Conservation (phyloP, 495 filamentous ascomycete genomes). For the Tuber magnatum region DNA sequence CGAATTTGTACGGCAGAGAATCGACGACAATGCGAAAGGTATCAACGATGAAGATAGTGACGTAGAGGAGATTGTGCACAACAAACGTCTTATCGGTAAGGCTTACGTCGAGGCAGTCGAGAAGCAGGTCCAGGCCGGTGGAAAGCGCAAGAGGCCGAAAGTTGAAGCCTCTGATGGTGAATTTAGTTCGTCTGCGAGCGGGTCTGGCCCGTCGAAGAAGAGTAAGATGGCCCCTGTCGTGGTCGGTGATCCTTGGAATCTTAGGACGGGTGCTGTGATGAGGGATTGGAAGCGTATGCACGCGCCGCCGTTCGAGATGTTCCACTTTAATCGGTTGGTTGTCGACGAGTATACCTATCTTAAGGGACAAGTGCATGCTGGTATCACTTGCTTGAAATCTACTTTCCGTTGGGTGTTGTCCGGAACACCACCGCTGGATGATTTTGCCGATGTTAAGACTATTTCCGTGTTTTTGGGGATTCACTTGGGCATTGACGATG, state of each 20-base stretch:
- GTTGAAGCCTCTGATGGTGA: constrained; percentile 26
- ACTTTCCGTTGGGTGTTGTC: constrained; percentile 59
- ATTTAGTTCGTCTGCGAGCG: constrained; percentile 17
- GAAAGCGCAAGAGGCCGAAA: constrained; percentile 30
- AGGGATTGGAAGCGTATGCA: constrained; percentile 35
- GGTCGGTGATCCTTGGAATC: constrained; percentile 35
- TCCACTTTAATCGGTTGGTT: constrained; percentile 55
- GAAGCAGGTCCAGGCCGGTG: constrained; percentile 22
- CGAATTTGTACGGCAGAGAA: constrained; percentile 24
- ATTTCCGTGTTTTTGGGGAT: constrained; percentile 53
- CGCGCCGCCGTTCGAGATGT: constrained; percentile 52
- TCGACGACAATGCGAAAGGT: constrained; percentile 27
- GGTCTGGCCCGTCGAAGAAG: constrained; percentile 28
- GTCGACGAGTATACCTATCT: constrained; percentile 62
- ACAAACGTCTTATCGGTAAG: constrained; percentile 38
- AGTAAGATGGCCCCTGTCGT: constrained; percentile 16
- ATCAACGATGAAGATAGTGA: constrained; percentile 20
- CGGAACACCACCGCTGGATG: constrained; percentile 55
- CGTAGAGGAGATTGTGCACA: constrained; percentile 35
- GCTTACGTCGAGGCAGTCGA: constrained; percentile 37
- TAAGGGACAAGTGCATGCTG: constrained; percentile 40
- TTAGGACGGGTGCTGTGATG: constrained; percentile 18
- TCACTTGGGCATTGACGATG: constrained; percentile 51
- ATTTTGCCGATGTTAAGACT: constrained; percentile 56
- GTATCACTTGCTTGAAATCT: constrained; percentile 44